Evolutionary conservation across 805 yeast genomes (phyloP).

Genomic region (Saturnispora dispora): DNA sequence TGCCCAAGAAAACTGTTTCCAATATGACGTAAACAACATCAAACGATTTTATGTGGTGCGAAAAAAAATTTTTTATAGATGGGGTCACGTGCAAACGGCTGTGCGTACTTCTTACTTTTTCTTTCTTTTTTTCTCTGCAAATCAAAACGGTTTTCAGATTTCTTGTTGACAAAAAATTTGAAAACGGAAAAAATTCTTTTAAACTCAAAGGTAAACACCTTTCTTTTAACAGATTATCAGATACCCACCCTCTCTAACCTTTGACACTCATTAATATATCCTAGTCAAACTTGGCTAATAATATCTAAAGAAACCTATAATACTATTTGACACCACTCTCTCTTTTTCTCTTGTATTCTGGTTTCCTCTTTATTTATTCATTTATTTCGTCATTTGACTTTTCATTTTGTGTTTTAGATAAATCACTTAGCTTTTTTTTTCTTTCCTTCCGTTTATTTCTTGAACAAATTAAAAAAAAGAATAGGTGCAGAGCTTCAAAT

Average conservation of each 20-base stretch:
- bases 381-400: not conserved
- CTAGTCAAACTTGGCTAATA: not conserved
- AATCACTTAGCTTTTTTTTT: not conserved
- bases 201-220: not conserved
- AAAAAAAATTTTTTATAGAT: not conserved
- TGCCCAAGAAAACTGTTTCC: too few species aligned
- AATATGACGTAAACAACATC: not conserved
- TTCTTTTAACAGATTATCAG: not conserved
- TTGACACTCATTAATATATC: not conserved
- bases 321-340: not conserved
- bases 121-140: not conserved
- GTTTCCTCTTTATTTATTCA: not conserved
- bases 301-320: not conserved
- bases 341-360: not conserved
- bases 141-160: not conserved
- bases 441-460: not conserved
- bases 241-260: not conserved
- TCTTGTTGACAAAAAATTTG: not conserved
- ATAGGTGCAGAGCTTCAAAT: not conserved
- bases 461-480: not conserved
- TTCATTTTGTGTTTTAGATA: not conserved
- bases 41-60: not conserved
- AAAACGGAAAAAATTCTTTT: not conserved
- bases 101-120: not conserved
- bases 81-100: not conserved